Evolutionary conservation across 345 rosid species (phyloP), one percentile per base, ranked within the genome.

Genomic region (Brassica juncea): DNA sequence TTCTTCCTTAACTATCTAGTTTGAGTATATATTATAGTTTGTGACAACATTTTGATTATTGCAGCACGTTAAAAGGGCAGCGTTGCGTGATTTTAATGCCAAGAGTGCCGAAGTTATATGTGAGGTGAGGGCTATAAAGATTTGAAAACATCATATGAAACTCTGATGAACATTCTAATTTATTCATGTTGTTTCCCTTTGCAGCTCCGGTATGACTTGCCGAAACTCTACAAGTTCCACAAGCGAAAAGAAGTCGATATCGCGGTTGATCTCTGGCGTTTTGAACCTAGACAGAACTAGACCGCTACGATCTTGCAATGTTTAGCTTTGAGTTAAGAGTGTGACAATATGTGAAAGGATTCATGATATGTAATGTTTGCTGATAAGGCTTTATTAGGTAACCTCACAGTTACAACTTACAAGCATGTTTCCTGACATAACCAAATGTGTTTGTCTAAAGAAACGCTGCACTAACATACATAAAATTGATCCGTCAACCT

Each of bases 261-360:
- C 32, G 92, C 94, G 0, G 99, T 94, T 59, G 98, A 94, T 84
- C 98, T 94, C 39, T 94, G 98, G 99, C 92, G 97, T 47, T 92
- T 94, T 80, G 95, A 80, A 31, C 98, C 98, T 54, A 54, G 10
- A 77, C 72, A 62, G 39, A 84, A 37, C 57, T 82, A 77, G 55
- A 59, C 23, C 23, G 14, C 25, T 32, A 66, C 6, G 9, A 9
- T 72, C 72, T 8, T 61, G 76, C 28, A 66, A 70, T 63, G 44
- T 54, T 74, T 61, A 4, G 70, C 23, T 68, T 64, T 57, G 55
- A 32, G 75, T 34, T 77, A 62, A 70, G 42, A 66, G 3, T 47
- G 31, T 73, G 30, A 23, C 44, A 34, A 32, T 63, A 52, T 21
- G 28, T 52, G 23, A 11, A 68, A 59, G 23, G 73, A 69, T 31